phyloP scores from a whole-genome alignment of 768 basidiomycete genomes.

The Cystoderma amianthinum region DNA sequence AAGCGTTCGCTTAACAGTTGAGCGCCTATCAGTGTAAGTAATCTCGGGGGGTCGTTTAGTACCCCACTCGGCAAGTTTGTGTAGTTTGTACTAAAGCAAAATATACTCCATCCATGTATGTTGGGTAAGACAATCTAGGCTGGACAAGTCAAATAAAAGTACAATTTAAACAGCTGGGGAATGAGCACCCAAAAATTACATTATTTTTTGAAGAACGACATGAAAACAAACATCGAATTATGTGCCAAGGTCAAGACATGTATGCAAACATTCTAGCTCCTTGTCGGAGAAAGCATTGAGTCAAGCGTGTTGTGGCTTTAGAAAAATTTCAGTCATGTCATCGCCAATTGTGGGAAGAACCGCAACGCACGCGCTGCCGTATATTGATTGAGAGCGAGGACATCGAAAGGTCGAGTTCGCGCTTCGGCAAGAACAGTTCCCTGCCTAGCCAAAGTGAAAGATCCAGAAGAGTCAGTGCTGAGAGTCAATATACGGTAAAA shows the following conservation, averaged over 20 bases:
- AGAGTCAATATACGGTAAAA: conserved; percentile 4
- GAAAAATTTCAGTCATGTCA: conserved; percentile 6
- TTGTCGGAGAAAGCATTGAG: conserved; percentile 46
- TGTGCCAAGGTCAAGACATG: conserved; percentile 18
- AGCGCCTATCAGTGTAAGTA: too few species aligned
- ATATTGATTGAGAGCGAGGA: conserved; percentile 67
- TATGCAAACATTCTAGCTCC: conserved; percentile 44
- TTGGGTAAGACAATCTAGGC: too few species aligned
- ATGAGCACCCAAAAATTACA: conserved; percentile 1
- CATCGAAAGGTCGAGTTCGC: conserved; percentile 74
- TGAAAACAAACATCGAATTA: conserved; percentile 2
- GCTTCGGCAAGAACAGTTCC: conserved; percentile 66
- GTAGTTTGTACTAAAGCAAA: too few species aligned
- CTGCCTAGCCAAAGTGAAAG: conserved; percentile 44
- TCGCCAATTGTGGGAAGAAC: conserved; percentile 1
- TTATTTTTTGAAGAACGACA: background rate
- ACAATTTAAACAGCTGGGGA: background rate
- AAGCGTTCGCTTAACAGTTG: too few species aligned
- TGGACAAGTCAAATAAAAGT: background rate
- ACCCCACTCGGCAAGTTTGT: too few species aligned
- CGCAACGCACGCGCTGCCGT: conserved; percentile 65
- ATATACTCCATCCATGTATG: too few species aligned
- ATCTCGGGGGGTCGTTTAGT: too few species aligned
- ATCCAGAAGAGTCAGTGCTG: conserved; percentile 39
- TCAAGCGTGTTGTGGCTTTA: conserved; percentile 40